Base-by-base conservation (phyloP, 441 rosid species). In the Omphalea diandra region DNA sequence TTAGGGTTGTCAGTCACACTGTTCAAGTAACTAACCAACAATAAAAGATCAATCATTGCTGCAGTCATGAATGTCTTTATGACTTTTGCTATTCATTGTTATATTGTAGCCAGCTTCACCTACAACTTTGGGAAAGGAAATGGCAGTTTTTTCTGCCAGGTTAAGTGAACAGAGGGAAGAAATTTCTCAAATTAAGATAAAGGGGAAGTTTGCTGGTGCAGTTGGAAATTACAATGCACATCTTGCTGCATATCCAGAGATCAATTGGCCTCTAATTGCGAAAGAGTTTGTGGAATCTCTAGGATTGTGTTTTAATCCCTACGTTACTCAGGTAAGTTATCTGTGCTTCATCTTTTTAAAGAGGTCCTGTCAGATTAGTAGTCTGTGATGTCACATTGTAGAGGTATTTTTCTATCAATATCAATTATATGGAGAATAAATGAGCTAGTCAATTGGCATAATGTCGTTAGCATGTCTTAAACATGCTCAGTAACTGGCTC, bases 201-300 rank as follows among this genome's bases (percentile, higher is more conserved):
- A 86, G 83, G 99, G 98, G 56, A 95, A 95, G 81, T 91, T 91
- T 84, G 97, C 95, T 46, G 99, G 99, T 81, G 96, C 98, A 56
- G 95, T 93, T 77, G 99, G 99, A 57, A 95, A 93, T 68, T 91
- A 91, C 79, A 95, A 91, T 75, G 97, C 98, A 29, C 98, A 95
- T 75, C 72, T 95, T 24, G 82, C 84, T 67, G 98, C 97, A 31
- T 93, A 95, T 84, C 89, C 97, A 24, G 64, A 73, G 74, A 73
- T 88, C 61, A 79, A 83, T 65, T 93, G 99, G 99, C 94, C 90
- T 74, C 82, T 75, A 76, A 77, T 91, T 75, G 87, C 97, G 9
- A 77, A 85, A 71, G 94, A 89, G 73, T 93, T 95, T 86, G 97
- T 93, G 68, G 81, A 81, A 72, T 90, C 97, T 66, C 94, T 91